Evolutionary conservation across 495 filamentous ascomycete species (phyloP).

Genomic region (Darksidea phi): DNA sequence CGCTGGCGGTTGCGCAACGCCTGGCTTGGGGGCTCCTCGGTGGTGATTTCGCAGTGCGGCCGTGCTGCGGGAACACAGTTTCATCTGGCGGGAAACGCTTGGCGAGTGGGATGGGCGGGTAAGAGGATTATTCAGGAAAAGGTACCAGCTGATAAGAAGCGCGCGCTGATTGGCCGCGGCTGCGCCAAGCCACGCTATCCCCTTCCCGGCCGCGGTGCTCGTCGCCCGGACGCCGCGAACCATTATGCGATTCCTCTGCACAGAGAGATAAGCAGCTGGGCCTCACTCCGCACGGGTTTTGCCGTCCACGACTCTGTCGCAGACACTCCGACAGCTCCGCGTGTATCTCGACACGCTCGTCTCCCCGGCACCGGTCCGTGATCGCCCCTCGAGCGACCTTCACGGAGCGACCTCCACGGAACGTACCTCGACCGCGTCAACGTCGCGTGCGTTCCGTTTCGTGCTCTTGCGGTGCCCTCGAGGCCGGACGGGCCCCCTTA

Average conservation of each 20-base stretch:
- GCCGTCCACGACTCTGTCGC: too few species aligned
- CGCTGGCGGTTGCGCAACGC: background rate
- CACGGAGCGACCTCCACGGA: too few species aligned
- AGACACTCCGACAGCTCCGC: too few species aligned
- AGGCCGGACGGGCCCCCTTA: too few species aligned
- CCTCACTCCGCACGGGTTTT: too few species aligned
- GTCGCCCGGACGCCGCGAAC: background rate
- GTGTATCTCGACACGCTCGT: too few species aligned
- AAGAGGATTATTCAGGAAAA: background rate
- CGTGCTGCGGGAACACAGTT: background rate
- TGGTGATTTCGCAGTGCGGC: background rate
- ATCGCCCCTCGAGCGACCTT: too few species aligned
- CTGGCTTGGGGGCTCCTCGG: too few species aligned
- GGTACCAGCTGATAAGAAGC: constrained; percentile 1
- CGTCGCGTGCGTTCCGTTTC: too few species aligned
- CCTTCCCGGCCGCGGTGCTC: background rate
- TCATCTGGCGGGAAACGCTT: background rate
- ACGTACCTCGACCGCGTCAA: too few species aligned
- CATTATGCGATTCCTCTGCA: constrained; percentile 16
- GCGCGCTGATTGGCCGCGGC: constrained; percentile 1
- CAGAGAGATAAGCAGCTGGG: constrained; percentile 21
- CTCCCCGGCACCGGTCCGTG: too few species aligned
- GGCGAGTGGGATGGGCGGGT: background rate
- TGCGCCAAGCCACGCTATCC: constrained; percentile 1
- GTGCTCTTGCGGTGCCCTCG: too few species aligned